These are phyloP conservation scores for Raphanus sativus DNA, from an alignment of 345 rosid genomes.

Conservation along the genomic window DNA sequence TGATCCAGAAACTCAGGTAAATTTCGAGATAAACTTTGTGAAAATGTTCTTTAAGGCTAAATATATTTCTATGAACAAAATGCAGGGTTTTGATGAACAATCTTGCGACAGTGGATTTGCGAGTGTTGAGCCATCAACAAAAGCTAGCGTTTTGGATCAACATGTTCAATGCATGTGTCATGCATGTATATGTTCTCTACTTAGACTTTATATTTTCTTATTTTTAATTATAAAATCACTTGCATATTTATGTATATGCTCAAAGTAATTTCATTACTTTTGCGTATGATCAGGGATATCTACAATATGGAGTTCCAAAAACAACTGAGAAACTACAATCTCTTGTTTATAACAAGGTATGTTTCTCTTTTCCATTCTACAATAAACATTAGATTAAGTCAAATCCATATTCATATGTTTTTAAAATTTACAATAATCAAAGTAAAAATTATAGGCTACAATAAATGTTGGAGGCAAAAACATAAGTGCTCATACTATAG, in stretches of 20 bases:
- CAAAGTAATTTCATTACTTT: not conserved
- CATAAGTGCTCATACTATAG: slow-evolving; percentile 77
- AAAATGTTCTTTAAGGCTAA: not conserved
- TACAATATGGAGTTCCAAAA: slow-evolving; percentile 82
- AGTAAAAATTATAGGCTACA: slow-evolving; percentile 54
- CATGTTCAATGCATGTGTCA: slow-evolving; percentile 95
- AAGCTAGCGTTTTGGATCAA: slow-evolving; percentile 98
- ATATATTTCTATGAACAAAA: not conserved
- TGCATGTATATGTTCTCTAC: slow-evolving; percentile 65
- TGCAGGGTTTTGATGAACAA: slow-evolving; percentile 74
- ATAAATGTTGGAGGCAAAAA: slow-evolving; percentile 81
- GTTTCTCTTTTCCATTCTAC: not conserved
- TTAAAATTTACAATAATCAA: slow-evolving; percentile 11
- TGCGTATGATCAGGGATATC: slow-evolving; percentile 60
- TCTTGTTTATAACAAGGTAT: slow-evolving; percentile 54
- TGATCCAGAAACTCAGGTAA: slow-evolving; percentile 74
- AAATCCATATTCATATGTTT: slow-evolving; percentile 74
- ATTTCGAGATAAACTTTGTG: slow-evolving; percentile 21
- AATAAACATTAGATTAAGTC: slow-evolving; percentile 25
- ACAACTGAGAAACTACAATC: slow-evolving; percentile 62
- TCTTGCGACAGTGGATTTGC: slow-evolving; percentile 69
- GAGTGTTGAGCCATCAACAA: slow-evolving; percentile 64
- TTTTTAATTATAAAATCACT: not conserved
- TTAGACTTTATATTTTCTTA: slow-evolving; percentile 33
- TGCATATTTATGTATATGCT: not conserved